These are phyloP conservation scores for Penicillium digitatum DNA, from an alignment of 2,329 filamentous ascomycete species.

Conservation along the genomic window DNA sequence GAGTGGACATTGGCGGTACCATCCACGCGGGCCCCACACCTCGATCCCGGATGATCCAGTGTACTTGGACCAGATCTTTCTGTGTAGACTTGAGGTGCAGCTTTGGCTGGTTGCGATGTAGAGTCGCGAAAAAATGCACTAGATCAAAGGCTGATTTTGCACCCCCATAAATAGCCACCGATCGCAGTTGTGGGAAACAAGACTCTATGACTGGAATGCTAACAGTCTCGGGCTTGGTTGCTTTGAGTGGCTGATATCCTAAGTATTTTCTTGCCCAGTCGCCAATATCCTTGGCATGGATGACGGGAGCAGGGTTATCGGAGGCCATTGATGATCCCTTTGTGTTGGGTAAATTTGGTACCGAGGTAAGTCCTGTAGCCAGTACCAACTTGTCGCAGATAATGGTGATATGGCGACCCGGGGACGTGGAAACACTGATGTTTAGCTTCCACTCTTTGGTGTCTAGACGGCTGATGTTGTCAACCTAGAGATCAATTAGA, in stretches of 20 bases:
- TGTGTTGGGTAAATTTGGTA: slow-evolving; percentile 21
- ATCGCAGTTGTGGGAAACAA: slow-evolving; percentile 3
- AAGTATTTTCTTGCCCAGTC: slow-evolving; percentile 20
- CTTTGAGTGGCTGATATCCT: slow-evolving; percentile 21
- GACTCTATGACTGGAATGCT: neutral
- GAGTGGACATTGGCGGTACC: slow-evolving; percentile 17
- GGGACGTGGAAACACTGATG: slow-evolving; percentile 4
- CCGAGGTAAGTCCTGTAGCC: slow-evolving; percentile 27
- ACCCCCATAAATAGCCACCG: slow-evolving; percentile 24
- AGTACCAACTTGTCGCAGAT: slow-evolving; percentile 29
- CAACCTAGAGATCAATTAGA: slow-evolving; percentile 13
- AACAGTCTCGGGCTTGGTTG: neutral
- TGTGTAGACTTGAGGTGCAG: slow-evolving; percentile 10
- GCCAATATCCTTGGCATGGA: slow-evolving; percentile 26
- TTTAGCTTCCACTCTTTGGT: slow-evolving; percentile 24
- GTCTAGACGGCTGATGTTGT: slow-evolving; percentile 19
- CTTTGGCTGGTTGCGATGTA: slow-evolving; percentile 16
- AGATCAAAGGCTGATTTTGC: slow-evolving; percentile 28
- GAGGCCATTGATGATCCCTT: neutral
- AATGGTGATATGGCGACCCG: slow-evolving; percentile 1
- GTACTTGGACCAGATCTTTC: slow-evolving; percentile 16
- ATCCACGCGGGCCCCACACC: slow-evolving; percentile 25
- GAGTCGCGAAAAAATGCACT: slow-evolving; percentile 25
- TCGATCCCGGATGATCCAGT: slow-evolving; percentile 25
- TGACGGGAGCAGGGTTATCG: neutral